Base-by-base conservation (phyloP, 2,329 filamentous ascomycete genomes). In the Colletotrichum theobromicola region DNA sequence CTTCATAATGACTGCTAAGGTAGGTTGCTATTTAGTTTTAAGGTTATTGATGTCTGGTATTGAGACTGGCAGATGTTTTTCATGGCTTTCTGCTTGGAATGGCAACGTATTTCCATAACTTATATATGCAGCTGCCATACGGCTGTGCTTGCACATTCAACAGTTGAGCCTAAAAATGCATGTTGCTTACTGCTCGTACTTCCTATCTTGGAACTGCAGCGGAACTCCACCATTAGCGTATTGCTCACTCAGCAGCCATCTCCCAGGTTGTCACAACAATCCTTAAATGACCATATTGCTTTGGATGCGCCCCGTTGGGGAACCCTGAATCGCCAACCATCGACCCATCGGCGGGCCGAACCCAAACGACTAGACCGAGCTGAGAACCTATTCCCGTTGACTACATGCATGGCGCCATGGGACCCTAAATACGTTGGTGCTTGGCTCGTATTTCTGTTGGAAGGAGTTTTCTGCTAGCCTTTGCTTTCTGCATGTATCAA, bases 81-180 rank as follows among this genome's bases (percentile, higher is more conserved):
- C 16, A 57, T 12, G 7, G n/a, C 15, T 26, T 55, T 28, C 21
- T 57, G 5, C 16, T 57, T 57, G 8, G 4, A 10, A 2, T 24
- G 21, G 2, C 16, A 30, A 0, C 2, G 24, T 15, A 2, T 28
- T 9, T 30, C 10, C 24, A 18, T 16, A 12, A 28, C 5, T 57
- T 30, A 18, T n/a, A 26, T 16, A 2, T 30, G 53, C 9, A 57
- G 18, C 24, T 50, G 42, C n/a, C 6, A 4, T 21, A 12, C 16
- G 21, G 42, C 5, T 50, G 1, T 21, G 9, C 1, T 7, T n/a
- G 6, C 42, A 10, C 1, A 46, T 1, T 21, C 7, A 3, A 9
- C 12, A n/a, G n/a, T 5, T 13, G 42, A 18, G n/a, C n/a, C 30
- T 32, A 4, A 4, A 32, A 10, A 32, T 9, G n/a, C 9, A 10